phyloP scores from a whole-genome alignment of 331 rosid genomes.

The Prunus yedoensis region DNA sequence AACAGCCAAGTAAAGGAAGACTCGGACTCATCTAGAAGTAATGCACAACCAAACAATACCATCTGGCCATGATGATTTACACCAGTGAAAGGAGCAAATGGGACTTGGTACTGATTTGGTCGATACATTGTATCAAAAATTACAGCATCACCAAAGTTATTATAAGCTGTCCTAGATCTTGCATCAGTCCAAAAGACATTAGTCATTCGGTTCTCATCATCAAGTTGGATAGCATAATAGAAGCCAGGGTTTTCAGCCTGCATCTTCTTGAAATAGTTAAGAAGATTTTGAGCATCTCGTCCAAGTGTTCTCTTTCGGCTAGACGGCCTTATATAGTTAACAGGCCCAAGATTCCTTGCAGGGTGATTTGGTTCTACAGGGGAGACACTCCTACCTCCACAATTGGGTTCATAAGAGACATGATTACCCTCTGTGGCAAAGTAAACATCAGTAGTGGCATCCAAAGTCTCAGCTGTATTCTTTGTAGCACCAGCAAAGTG shows the following conservation, averaged over 20 bases:
- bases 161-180: slow-evolving; percentile 70
- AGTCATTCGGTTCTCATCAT: slow-evolving; percentile 71
- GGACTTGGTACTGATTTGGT: slow-evolving; percentile 76
- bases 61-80: slow-evolving; percentile 74
- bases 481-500: slow-evolving; percentile 66
- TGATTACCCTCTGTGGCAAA: slow-evolving; percentile 48
- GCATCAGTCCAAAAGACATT: slow-evolving; percentile 84
- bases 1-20: slow-evolving; percentile 73
- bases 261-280: slow-evolving; percentile 73
- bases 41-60: slow-evolving; percentile 77
- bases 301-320: slow-evolving; percentile 61
- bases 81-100: slow-evolving; percentile 80
- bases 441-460: slow-evolving; percentile 39
- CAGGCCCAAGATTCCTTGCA: slow-evolving; percentile 37
- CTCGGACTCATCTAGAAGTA: slow-evolving; percentile 75
- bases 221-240: slow-evolving; percentile 73
- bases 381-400: slow-evolving; percentile 45
- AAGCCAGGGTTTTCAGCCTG: slow-evolving; percentile 78
- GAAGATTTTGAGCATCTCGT: slow-evolving; percentile 75
- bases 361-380: slow-evolving; percentile 48
- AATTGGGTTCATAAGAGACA: slow-evolving; percentile 36
- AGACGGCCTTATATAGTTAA: slow-evolving; percentile 40
- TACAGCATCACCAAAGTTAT: slow-evolving; percentile 74
- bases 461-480: slow-evolving; percentile 41
- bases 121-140: slow-evolving; percentile 73